Percentiles rank a stretch among this genome's conserved stretches.
Conservation (phyloP, 441 rosid species). For the Pelargonium australe region DNA sequence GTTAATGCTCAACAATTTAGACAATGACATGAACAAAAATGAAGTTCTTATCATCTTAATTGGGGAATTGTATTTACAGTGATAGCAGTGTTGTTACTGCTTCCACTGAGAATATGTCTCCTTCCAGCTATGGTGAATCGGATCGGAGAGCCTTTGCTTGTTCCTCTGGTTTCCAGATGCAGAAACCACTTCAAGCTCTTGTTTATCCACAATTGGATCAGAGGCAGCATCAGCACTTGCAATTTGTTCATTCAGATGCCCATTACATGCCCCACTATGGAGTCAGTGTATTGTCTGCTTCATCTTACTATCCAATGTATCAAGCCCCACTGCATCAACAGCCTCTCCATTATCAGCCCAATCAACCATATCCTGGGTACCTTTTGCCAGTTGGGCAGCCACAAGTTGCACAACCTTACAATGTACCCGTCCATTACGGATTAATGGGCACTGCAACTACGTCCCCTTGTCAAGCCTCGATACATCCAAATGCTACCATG, state of each 20-base stretch:
- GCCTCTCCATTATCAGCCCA: conserved; percentile 38
- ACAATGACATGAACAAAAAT: too few relatives aligned
- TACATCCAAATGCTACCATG: conserved; percentile 23
- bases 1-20: too few relatives aligned
- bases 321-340: conserved; percentile 30
- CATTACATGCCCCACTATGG: conserved; percentile 34
- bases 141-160: conserved; percentile 23
- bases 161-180: conserved; percentile 26
- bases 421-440: conserved; percentile 26
- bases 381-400: conserved; percentile 34
- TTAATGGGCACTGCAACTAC: conserved; percentile 20
- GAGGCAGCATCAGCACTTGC: conserved; percentile 38
- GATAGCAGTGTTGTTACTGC: conserved; percentile 12
- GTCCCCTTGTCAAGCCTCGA: conserved; percentile 21
- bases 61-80: too few relatives aligned
- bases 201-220: conserved; percentile 40
- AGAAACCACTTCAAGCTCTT: conserved; percentile 33
- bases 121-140: conserved; percentile 24
- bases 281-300: conserved; percentile 26
- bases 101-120: conserved; percentile 28
- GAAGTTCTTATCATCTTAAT: conserved; percentile 2
- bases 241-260: conserved; percentile 30
- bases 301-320: conserved; percentile 34
- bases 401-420: conserved; percentile 26
- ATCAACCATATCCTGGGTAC: conserved; percentile 42